Evolutionary conservation across 148 eudicot species (phyloP), one percentile per base, ranked within the genome.

Genomic region (Camellia japonica): DNA sequence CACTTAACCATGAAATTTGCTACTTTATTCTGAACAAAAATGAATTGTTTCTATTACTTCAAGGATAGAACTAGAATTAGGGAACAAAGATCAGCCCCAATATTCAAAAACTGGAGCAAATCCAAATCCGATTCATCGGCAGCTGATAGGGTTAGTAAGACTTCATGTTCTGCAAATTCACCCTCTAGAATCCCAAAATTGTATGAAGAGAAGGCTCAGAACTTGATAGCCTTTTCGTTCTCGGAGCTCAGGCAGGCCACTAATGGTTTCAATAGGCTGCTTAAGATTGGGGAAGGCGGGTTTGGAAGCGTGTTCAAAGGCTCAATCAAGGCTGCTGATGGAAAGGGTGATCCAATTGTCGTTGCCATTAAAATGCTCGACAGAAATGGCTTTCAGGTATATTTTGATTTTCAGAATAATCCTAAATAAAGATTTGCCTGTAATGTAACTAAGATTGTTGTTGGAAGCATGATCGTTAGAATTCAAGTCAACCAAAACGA

Each of bases 281-380:
- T 90, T 58, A 94, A 91, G 90, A 91, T 94, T 84, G 97, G 98
- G 59, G 98, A 94, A 85, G 98, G 98, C 23, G 98, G 98, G 46
- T 94, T 92, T 78, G 98, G 98, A 47, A 58, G 91, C 63, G 97
- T 94, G 7, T 94, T 90, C 75, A 93, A 87, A 66, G 98, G 96
- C 7, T 81, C 76, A 23, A 81, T 94, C 49, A 88, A 87, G 89
- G 82, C 85, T 73, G 79, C 81, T 80, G 88, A 30, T 30, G 38
- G 38, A 30, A 30, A 30, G 38, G 38, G 38, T 30, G 38, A 30
- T 30, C 38, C 38, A 83, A 51, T 61, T 59, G 70, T 81, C 8
- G 97, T 90, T 80, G 95, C 97, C 60, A 75, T 94, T 61, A 94
- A 94, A 84, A 92, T 86, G 86, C 97, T 94, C 75, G 91, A 86